Evolutionary conservation across 2,329 filamentous ascomycete species (phyloP).

Genomic region (Fusarium redolens): DNA sequence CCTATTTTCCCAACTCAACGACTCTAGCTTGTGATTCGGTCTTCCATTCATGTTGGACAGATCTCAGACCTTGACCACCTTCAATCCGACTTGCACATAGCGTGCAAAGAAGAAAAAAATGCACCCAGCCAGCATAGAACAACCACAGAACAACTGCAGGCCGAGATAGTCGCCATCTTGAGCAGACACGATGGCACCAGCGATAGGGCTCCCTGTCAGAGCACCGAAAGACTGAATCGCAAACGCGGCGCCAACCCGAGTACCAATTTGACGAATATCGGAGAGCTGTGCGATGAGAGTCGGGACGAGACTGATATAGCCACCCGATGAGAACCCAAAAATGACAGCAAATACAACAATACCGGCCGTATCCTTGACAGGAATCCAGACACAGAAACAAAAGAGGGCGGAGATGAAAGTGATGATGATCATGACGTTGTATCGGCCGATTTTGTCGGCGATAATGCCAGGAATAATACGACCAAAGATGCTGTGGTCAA

Average conservation of each 20-base stretch:
- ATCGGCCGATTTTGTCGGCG: conserved; percentile 59
- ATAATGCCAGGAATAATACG: conserved; percentile 63
- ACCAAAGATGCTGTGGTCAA: conserved; percentile 56
- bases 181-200: conserved; percentile 67
- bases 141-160: conserved; percentile 74
- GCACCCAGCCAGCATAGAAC: conserved; percentile 54
- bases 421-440: conserved; percentile 64
- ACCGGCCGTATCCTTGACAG: conserved; percentile 62
- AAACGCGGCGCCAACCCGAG: conserved; percentile 73
- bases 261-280: conserved; percentile 75
- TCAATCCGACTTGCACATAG: conserved; percentile 51
- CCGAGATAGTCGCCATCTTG: conserved; percentile 66
- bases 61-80: conserved; percentile 48
- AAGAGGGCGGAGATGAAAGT: conserved; percentile 60
- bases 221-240: conserved; percentile 71
- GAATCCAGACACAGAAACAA: conserved; percentile 61
- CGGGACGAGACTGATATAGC: conserved; percentile 71
- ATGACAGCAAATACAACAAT: conserved; percentile 74
- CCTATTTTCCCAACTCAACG: not conserved
- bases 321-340: conserved; percentile 77
- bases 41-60: not conserved
- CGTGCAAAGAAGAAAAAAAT: conserved; percentile 48
- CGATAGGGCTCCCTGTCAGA: conserved; percentile 75
- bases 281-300: conserved; percentile 77
- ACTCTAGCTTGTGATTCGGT: not conserved